Evolutionary conservation across 768 basidiomycete genomes (phyloP).

Genomic region (Leccinum rimulosum): DNA sequence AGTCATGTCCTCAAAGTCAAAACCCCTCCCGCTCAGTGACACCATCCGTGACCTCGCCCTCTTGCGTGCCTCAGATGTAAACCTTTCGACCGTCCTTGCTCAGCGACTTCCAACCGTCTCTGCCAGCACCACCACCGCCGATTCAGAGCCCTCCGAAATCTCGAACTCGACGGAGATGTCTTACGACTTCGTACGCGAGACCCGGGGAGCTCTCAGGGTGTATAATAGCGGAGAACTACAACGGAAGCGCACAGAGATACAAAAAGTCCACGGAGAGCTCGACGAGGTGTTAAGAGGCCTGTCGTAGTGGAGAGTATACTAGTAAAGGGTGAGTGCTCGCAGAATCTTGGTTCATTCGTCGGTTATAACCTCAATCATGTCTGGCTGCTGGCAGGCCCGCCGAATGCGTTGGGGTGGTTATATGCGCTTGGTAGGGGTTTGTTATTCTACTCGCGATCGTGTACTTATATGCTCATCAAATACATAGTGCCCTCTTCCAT

Average conservation of each 20-base stretch:
- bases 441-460: too few species aligned
- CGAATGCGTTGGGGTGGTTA: not conserved
- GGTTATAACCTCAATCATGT: not conserved
- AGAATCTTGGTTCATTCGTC: not conserved
- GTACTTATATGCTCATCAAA: too few species aligned
- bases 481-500: too few species aligned
- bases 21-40: slow-evolving; percentile 51
- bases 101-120: not conserved
- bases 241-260: slow-evolving; percentile 51
- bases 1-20: slow-evolving; percentile 31
- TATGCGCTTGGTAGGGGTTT: not conserved
- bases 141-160: slow-evolving; percentile 9
- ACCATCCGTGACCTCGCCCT: slow-evolving; percentile 73
- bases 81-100: slow-evolving; percentile 35
- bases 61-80: slow-evolving; percentile 56
- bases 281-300: slow-evolving; percentile 47
- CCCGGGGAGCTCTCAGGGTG: slow-evolving; percentile 53
- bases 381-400: not conserved
- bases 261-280: slow-evolving; percentile 50
- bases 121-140: slow-evolving; percentile 1
- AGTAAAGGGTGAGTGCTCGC: slow-evolving; percentile 15
- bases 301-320: slow-evolving; percentile 12
- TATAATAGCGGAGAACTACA: slow-evolving; percentile 46
- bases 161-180: slow-evolving; percentile 40
- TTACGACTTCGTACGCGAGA: slow-evolving; percentile 55